phyloP scores from a whole-genome alignment of 495 filamentous ascomycete genomes.

The Aspergillus hancockii region DNA sequence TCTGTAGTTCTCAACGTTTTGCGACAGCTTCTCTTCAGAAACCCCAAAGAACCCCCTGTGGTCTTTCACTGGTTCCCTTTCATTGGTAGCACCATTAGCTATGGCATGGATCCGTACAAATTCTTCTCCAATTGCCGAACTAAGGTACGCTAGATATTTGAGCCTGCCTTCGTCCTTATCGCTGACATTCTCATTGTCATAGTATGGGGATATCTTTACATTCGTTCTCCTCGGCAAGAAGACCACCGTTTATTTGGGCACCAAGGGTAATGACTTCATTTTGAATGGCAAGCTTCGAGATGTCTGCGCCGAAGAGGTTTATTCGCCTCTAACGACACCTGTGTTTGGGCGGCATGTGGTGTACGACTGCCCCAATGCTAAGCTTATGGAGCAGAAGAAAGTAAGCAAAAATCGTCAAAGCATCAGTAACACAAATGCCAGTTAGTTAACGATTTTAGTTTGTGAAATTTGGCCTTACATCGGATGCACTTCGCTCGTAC shows the following conservation, averaged over 20 bases:
- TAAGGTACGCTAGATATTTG: constrained; percentile 40
- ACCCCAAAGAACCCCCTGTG: constrained; percentile 60
- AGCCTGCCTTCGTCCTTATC: background rate
- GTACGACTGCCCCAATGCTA: constrained; percentile 66
- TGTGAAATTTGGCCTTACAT: constrained; percentile 65
- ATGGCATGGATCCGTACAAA: constrained; percentile 64
- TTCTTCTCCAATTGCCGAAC: constrained; percentile 59
- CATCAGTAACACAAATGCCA: background rate
- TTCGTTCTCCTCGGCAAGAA: constrained; percentile 65
- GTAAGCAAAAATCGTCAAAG: constrained; percentile 25
- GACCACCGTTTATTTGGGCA: constrained; percentile 61
- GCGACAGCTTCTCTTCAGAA: constrained; percentile 69
- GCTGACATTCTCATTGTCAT: constrained; percentile 9
- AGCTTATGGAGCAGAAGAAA: constrained; percentile 72
- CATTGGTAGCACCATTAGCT: constrained; percentile 62
- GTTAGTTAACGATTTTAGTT: constrained; percentile 42
- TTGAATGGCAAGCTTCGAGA: constrained; percentile 62
- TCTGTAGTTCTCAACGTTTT: constrained; percentile 62
- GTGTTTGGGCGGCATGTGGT: constrained; percentile 66
- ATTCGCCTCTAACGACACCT: constrained; percentile 60
- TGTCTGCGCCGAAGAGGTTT: constrained; percentile 66
- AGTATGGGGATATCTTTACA: constrained; percentile 68
- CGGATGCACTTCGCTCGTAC: constrained; percentile 63
- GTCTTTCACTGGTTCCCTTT: constrained; percentile 67
- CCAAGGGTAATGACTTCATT: constrained; percentile 64